Evolutionary conservation across 163 green algal species (phyloP).

Genomic region (Chloromonas sp.): DNA sequence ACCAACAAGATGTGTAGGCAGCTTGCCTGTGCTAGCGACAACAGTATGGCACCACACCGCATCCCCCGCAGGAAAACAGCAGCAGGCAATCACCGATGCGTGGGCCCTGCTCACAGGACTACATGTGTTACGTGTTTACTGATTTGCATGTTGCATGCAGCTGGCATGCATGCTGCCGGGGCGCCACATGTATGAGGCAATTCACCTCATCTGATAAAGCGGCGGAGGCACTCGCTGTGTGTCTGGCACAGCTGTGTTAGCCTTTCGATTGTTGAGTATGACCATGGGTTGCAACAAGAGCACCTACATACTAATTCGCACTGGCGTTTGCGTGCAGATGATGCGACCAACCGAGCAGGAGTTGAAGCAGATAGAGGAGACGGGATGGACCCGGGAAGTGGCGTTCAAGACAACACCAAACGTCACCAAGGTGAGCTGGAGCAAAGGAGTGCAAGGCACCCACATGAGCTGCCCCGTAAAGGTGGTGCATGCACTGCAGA

Average conservation of each 20-base stretch:
- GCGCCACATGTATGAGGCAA: not conserved
- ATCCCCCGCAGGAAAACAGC: too few species aligned
- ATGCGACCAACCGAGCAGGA: slow-evolving; percentile 56
- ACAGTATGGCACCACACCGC: too few species aligned
- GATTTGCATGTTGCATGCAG: too few species aligned
- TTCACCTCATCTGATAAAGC: slow-evolving; percentile 14
- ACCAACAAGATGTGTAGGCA: too few species aligned
- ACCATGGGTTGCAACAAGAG: slow-evolving; percentile 15
- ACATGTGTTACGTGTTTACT: too few species aligned
- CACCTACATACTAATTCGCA: slow-evolving; percentile 43
- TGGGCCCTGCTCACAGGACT: too few species aligned
- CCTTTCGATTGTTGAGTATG: not conserved
- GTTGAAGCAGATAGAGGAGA: slow-evolving; percentile 51
- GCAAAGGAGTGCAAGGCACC: too few species aligned
- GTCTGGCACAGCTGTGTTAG: not conserved
- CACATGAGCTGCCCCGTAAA: too few species aligned
- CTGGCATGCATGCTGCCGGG: too few species aligned
- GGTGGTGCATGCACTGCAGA: too few species aligned
- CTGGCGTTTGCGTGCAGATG: slow-evolving; percentile 25
- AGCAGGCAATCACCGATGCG: too few species aligned
- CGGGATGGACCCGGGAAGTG: slow-evolving; percentile 60
- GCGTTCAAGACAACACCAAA: slow-evolving; percentile 73
- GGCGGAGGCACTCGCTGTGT: not conserved
- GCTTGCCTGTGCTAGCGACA: too few species aligned
- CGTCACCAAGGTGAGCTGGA: slow-evolving; percentile 66